Evolutionary conservation across 805 yeast species (phyloP).

Genomic region (Schizosaccharomyces japonicus): DNA sequence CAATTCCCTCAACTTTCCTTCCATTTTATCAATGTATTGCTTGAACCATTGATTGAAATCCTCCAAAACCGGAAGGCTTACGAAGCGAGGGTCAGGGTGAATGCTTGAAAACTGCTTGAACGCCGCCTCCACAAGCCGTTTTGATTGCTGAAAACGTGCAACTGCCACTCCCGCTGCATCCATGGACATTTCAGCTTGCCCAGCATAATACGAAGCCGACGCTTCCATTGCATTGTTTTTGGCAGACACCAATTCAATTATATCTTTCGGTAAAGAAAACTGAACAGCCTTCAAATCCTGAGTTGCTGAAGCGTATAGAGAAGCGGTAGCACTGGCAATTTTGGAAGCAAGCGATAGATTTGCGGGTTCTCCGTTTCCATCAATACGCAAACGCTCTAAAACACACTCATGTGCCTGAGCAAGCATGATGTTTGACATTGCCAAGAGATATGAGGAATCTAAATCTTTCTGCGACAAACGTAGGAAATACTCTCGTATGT

Average conservation of each 20-base stretch:
- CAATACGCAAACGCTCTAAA: background rate
- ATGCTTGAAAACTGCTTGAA: background rate
- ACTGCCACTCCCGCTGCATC: background rate
- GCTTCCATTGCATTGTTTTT: background rate
- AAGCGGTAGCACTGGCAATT: background rate
- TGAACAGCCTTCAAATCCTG: background rate
- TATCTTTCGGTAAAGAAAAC: background rate
- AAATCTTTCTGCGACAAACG: background rate
- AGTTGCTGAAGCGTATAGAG: background rate
- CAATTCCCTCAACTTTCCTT: background rate
- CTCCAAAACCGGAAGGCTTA: background rate
- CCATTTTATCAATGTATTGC: background rate
- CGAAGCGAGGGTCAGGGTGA: background rate
- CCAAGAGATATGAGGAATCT: background rate
- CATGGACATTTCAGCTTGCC: no score
- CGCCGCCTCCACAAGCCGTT: background rate
- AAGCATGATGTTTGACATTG: background rate
- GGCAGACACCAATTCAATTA: background rate
- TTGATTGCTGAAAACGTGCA: background rate
- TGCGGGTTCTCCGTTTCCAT: background rate
- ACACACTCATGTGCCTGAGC: slow-evolving; percentile 2
- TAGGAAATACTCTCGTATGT: background rate
- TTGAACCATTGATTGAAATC: background rate
- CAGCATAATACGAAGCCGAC: background rate
- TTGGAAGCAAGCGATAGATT: background rate